Evolutionary conservation across 2,329 filamentous ascomycete species (phyloP).

Genomic region (Colletotrichum caudatum): DNA sequence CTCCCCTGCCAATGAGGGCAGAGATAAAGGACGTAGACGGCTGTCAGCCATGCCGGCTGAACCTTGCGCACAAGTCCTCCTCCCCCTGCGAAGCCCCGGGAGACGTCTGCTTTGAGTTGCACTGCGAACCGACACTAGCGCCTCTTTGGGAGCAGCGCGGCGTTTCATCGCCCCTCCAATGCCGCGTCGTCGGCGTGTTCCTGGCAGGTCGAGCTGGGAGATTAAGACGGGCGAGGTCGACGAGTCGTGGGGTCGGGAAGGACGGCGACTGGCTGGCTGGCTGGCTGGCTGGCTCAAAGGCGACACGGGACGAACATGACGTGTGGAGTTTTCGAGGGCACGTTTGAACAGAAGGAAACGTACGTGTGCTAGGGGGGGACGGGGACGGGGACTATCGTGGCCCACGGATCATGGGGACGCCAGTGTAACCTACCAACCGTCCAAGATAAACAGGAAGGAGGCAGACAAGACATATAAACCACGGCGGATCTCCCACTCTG

Average conservation of each 20-base stretch:
- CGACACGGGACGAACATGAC: background rate
- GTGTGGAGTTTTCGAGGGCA: conserved; percentile 6
- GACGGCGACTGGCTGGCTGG: conserved; percentile 29
- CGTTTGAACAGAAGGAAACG: conserved; percentile 22
- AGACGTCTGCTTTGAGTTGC: conserved; percentile 28
- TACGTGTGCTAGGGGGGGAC: background rate
- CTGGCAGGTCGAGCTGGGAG: conserved; percentile 36
- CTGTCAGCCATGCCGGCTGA: conserved; percentile 23
- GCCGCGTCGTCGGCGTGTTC: conserved; percentile 30
- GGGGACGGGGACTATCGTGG: conserved; percentile 24
- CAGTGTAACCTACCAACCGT: background rate
- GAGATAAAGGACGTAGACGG: conserved; percentile 35
- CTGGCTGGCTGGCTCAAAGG: conserved; percentile 31
- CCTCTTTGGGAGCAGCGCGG: conserved; percentile 33
- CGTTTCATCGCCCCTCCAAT: conserved; percentile 27
- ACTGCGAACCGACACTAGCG: conserved; percentile 17
- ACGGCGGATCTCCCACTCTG: conserved; percentile 33
- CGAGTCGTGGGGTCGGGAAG: conserved; percentile 35
- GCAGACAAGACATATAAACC: conserved; percentile 30
- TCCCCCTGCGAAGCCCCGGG: conserved; percentile 30
- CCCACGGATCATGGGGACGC: conserved; percentile 19
- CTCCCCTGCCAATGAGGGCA: conserved; percentile 33
- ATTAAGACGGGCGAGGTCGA: conserved; percentile 29
- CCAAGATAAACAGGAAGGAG: conserved; percentile 29
- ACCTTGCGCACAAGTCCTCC: conserved; percentile 17